phyloP scores from a whole-genome alignment of 805 yeast genomes.

The Nakazawaea molendinolei region DNA sequence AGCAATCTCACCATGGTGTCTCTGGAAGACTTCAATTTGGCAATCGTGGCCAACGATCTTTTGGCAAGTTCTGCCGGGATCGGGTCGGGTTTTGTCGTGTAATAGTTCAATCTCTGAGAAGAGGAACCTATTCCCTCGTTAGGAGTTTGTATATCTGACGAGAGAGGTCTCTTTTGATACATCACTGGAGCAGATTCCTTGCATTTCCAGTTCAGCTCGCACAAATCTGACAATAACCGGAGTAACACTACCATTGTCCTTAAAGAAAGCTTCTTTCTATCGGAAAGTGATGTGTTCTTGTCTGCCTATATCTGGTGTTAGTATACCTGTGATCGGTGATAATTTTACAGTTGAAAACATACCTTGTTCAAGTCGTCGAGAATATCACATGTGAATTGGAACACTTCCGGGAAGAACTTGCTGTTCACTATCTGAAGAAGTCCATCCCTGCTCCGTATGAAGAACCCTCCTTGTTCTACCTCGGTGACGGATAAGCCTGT shows the following conservation, averaged over 20 bases:
- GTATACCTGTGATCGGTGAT: neutral
- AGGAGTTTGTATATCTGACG: slow-evolving; percentile 18
- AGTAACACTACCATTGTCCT: slow-evolving; percentile 30
- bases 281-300: slow-evolving; percentile 19
- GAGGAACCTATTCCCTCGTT: slow-evolving; percentile 24
- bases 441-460: slow-evolving; percentile 26
- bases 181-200: slow-evolving; percentile 18
- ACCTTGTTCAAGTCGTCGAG: slow-evolving; percentile 23
- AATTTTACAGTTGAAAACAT: slow-evolving; percentile 1
- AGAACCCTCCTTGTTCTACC: slow-evolving; percentile 29
- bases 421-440: slow-evolving; percentile 25
- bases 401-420: slow-evolving; percentile 23
- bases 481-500: slow-evolving; percentile 28
- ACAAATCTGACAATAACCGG: slow-evolving; percentile 32
- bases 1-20: slow-evolving; percentile 13
- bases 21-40: slow-evolving; percentile 12
- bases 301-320: slow-evolving; percentile 13
- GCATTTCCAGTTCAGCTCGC: slow-evolving; percentile 33
- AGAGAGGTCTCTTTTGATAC: slow-evolving; percentile 18
- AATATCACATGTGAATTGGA: slow-evolving; percentile 19
- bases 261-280: slow-evolving; percentile 21
- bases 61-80: slow-evolving; percentile 21
- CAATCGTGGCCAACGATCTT: slow-evolving; percentile 9
- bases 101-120: slow-evolving; percentile 25
- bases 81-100: slow-evolving; percentile 25